Conservation (phyloP, 148 eudicot genomes). For the Amaranthus hypochondriacus region DNA sequence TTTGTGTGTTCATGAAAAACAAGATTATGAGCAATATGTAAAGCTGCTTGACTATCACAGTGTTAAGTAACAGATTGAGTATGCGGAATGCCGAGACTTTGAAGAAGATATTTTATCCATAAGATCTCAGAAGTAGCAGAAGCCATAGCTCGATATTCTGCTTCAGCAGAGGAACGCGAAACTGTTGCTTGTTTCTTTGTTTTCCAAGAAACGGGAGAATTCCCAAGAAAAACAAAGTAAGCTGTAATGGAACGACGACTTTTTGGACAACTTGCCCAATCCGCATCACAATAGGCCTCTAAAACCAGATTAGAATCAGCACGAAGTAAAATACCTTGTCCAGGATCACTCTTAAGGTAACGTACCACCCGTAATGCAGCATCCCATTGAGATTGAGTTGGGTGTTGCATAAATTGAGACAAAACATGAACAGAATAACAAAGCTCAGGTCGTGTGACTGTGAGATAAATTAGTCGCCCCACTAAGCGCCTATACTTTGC, state of each 20-base stretch:
- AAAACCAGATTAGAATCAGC: neutral
- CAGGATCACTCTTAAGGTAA: neutral
- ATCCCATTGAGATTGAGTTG: neutral
- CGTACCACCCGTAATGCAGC: neutral
- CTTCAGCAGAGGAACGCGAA: conserved; percentile 8
- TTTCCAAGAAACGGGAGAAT: neutral
- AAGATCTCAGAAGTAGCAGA: conserved; percentile 1
- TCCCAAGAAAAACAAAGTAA: neutral
- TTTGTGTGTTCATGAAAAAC: too few relatives aligned
- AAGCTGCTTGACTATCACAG: too few relatives aligned
- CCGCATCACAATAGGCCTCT: neutral
- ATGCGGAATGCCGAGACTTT: too few relatives aligned
- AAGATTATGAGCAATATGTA: too few relatives aligned
- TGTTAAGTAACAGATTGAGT: too few relatives aligned
- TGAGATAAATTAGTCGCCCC: neutral
- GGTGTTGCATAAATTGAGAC: conserved; percentile 13
- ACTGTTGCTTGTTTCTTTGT: too few relatives aligned
- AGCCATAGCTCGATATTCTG: conserved; percentile 16
- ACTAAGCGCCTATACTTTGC: neutral
- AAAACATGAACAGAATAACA: neutral
- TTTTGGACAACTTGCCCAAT: neutral
- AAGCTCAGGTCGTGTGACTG: neutral
- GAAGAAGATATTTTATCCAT: too few relatives aligned
- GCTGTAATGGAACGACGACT: conserved; percentile 1
- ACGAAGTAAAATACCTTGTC: neutral